Conservation (phyloP, 2,329 filamentous ascomycete genomes). For the Cercospora zeae-maydis region DNA sequence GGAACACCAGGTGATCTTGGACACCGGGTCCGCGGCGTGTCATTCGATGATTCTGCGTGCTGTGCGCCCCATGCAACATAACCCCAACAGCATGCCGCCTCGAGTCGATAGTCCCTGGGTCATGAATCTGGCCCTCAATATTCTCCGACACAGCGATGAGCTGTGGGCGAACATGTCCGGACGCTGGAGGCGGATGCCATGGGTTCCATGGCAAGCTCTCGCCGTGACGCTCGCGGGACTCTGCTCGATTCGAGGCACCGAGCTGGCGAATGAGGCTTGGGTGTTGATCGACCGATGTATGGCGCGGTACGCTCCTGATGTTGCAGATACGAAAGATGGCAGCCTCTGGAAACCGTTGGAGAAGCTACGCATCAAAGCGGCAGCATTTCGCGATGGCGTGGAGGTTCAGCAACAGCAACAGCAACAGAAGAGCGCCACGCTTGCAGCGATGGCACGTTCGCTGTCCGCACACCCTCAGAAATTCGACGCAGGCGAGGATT, state of each 20-base stretch:
- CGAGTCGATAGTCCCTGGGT: conserved; percentile 34
- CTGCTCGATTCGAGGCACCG: conserved; percentile 48
- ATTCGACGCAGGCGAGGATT: not conserved
- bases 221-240: conserved; percentile 54
- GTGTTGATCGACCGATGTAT: conserved; percentile 47
- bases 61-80: conserved; percentile 30
- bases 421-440: not conserved
- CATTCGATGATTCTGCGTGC: conserved; percentile 31
- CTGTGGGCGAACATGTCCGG: conserved; percentile 33
- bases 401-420: not conserved
- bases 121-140: conserved; percentile 42
- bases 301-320: conserved; percentile 42
- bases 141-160: conserved; percentile 39
- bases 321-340: conserved; percentile 52
- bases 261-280: conserved; percentile 51
- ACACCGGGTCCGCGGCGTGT: conserved; percentile 24
- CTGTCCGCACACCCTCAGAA: not conserved
- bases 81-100: conserved; percentile 27
- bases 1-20: conserved; percentile 25
- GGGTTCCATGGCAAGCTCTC: conserved; percentile 56
- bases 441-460: not conserved
- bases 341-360: conserved; percentile 55
- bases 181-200: conserved; percentile 50
- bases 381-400: conserved; percentile 27
- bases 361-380: conserved; percentile 52